A percentile compares a stretch with the other conserved stretches of the same genome.
phyloP scores from a whole-genome alignment of 1,284 basidiomycete species.

The Cystobasidium slooffiae region DNA sequence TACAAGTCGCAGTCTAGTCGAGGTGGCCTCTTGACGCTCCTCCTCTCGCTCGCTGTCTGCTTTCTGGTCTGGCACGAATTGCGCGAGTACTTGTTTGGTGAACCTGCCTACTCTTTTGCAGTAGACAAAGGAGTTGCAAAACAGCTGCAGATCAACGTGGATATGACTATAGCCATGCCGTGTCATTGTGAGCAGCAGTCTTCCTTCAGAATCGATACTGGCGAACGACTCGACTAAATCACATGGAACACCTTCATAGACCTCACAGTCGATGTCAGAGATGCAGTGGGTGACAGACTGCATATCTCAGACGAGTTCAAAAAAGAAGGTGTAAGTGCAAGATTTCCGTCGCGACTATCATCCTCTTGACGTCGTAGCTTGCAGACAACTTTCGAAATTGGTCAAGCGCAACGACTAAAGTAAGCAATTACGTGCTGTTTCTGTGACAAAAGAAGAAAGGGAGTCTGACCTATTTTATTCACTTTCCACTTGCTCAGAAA shows the following conservation, averaged over 20 bases:
- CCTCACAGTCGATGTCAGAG: constrained; percentile 84
- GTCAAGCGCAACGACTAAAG: constrained; percentile 76
- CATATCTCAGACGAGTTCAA: constrained; percentile 81
- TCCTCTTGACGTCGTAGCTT: background rate
- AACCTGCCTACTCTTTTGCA: constrained; percentile 81
- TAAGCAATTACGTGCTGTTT: constrained; percentile 54
- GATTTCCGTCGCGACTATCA: background rate
- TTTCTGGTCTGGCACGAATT: constrained; percentile 83
- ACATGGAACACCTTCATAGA: constrained; percentile 59
- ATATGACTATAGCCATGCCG: constrained; percentile 88
- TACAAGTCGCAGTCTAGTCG: constrained; percentile 84
- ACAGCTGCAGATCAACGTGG: constrained; percentile 81
- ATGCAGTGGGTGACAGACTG: constrained; percentile 87
- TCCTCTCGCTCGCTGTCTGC: constrained; percentile 73
- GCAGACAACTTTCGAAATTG: constrained; percentile 78
- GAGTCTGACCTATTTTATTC: background rate
- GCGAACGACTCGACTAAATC: constrained; percentile 1
- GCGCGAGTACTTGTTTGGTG: constrained; percentile 87
- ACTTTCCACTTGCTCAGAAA: constrained; percentile 5
- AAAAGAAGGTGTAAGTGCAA: constrained; percentile 74
- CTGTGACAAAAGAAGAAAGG: background rate
- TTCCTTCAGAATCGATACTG: background rate
- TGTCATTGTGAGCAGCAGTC: constrained; percentile 77
- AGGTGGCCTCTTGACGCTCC: constrained; percentile 83
- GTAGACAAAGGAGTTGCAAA: constrained; percentile 70